Base-by-base conservation (phyloP, 306 rosid species). In the Malus asiatica region DNA sequence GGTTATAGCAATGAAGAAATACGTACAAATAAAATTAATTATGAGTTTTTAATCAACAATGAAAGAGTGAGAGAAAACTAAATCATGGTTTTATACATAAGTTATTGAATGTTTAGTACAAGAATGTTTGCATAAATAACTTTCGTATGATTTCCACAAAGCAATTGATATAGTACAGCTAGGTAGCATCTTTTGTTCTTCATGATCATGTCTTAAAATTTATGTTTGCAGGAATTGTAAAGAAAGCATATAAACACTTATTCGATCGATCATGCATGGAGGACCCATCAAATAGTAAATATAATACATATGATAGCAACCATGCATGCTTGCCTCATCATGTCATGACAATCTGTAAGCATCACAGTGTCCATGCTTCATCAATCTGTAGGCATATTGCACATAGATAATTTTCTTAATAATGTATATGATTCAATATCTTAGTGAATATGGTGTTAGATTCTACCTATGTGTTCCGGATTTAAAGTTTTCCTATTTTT, bases 201-300 rank as follows among this genome's bases (percentile, higher is more conserved):
- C 55, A 16, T 64, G 52, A 42, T 71, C 73, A 63, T 70, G 66
- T 27, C 35, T n/a, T 52, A 64, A 72, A 45, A 30, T 19, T 73
- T 27, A 42, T 13, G 40, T 29, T 44, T 79, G 63, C 68, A 63
- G 8, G 40, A 72, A 51, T 51, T 5, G 52, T 45, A 65, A 30
- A 52, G 68, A 73, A 79, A 73, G 69, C 68, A 79, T 60, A 66
- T 65, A 72, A 72, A 59, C 51, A 75, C 64, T 22, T 15, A 51
- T 16, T n/a, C 22, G 62, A 10, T 80, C 68, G 79, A 80, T 76
- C 38, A 82, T 77, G 74, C 69, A 74, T 73, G 79, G 81, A 80
- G 91, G 87, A 77, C 89, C 91, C 85, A 83, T 78, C 22, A 14
- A 83, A 88, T 83, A 83, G 76, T 55, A 62, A 64, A 77, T 76